Evolutionary conservation across 1,284 basidiomycete species (phyloP).

Genomic region (Hymenochaete sp.): DNA sequence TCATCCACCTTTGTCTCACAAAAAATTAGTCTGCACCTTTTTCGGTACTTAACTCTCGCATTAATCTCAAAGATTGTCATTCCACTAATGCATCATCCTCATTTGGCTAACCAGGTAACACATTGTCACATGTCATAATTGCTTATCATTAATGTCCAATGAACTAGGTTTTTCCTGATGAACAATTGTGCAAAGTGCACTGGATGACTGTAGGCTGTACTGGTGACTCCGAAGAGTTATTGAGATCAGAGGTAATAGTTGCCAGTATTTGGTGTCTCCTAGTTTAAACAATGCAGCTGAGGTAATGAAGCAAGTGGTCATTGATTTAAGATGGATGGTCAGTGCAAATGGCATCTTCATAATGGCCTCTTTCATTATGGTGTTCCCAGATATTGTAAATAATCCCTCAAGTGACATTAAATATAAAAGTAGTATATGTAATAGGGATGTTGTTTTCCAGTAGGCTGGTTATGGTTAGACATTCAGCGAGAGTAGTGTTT

Average conservation of each 20-base stretch:
- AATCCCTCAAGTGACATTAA: not conserved
- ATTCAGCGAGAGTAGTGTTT: not conserved
- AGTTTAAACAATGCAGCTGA: not conserved
- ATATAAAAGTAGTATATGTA: not conserved
- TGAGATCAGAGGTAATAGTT: not conserved
- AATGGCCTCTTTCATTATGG: not conserved
- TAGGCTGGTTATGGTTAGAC: not conserved
- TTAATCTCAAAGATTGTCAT: too few relatives aligned
- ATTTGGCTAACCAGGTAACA: too few relatives aligned
- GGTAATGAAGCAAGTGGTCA: not conserved
- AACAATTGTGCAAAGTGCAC: not conserved
- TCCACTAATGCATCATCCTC: too few relatives aligned
- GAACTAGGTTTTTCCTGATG: too few relatives aligned
- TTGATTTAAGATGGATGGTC: not conserved
- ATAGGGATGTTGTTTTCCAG: not conserved
- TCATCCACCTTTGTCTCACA: too few relatives aligned
- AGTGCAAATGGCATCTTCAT: not conserved
- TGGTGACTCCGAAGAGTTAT: not conserved
- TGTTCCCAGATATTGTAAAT: not conserved
- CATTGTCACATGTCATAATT: too few relatives aligned
- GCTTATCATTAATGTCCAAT: too few relatives aligned
- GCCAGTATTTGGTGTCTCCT: constrained; percentile 2
- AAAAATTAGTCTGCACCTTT: too few relatives aligned
- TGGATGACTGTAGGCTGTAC: not conserved
- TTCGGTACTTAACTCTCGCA: too few relatives aligned